phyloP scores from a whole-genome alignment of 2,329 filamentous ascomycete genomes.

The Talaromyces funiculosus region DNA sequence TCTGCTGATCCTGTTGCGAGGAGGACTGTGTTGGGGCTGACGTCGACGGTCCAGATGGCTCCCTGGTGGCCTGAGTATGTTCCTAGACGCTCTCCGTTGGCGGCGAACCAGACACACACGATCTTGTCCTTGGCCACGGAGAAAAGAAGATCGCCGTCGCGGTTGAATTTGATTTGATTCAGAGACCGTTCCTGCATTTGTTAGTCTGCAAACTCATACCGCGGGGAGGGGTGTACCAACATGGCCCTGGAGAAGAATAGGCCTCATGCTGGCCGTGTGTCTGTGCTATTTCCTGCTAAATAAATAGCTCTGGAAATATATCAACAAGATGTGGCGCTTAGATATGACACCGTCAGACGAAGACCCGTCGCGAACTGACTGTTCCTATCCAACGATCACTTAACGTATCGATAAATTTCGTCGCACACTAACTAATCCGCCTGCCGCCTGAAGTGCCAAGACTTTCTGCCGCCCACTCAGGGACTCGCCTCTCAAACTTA shows the following conservation, averaged over 20 bases:
- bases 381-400: not conserved
- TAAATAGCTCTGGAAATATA: not conserved
- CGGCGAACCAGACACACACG: conserved; percentile 93
- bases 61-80: conserved; percentile 96
- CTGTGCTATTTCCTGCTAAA: not conserved
- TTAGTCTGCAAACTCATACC: conserved; percentile 2
- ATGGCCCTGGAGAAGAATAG: conserved; percentile 92
- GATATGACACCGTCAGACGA: conserved; percentile 20
- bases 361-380: conserved; percentile 20
- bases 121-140: conserved; percentile 94
- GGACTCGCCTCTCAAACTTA: conserved; percentile 14
- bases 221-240: conserved; percentile 41
- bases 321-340: not conserved
- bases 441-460: conserved; percentile 1
- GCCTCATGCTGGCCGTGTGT: conserved; percentile 68
- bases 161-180: conserved; percentile 92
- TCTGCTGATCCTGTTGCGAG: conserved; percentile 94
- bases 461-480: conserved; percentile 5
- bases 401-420: conserved; percentile 29
- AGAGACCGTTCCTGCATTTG: conserved; percentile 70
- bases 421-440: conserved; percentile 30
- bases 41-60: conserved; percentile 97
- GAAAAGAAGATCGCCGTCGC: conserved; percentile 95
- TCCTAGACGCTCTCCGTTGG: conserved; percentile 95
- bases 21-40: conserved; percentile 85